phyloP scores from a whole-genome alignment of 106 monocot genomes.

The Gastrodia elata region DNA sequence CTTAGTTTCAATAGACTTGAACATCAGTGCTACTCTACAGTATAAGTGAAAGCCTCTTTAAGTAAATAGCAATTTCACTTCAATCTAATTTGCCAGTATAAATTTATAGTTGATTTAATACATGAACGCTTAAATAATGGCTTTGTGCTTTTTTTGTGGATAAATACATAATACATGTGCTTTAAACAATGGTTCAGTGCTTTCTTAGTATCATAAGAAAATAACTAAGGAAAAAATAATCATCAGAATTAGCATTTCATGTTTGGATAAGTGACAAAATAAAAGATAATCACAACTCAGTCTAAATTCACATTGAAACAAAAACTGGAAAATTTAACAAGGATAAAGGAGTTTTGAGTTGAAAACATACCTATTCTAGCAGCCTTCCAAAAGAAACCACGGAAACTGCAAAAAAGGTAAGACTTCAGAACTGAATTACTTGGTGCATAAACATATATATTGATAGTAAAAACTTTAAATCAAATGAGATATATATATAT shows the following conservation, averaged over 20 bases:
- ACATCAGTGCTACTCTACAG: too few relatives aligned
- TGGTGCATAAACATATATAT: neutral
- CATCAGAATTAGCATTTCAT: neutral
- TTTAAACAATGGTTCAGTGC: too few relatives aligned
- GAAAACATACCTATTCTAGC: slow-evolving; percentile 57
- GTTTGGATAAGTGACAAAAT: neutral
- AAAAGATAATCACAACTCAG: neutral
- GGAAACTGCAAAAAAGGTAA: slow-evolving; percentile 26
- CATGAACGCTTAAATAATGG: neutral
- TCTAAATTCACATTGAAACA: neutral
- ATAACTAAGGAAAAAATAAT: neutral
- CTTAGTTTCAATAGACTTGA: neutral
- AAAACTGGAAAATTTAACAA: neutral
- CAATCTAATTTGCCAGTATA: neutral
- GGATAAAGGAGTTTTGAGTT: neutral
- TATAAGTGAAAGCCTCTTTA: neutral
- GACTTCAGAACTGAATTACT: neutral
- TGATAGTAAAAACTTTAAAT: neutral
- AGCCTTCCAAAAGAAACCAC: slow-evolving; percentile 74
- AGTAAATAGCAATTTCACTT: neutral
- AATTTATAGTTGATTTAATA: neutral
- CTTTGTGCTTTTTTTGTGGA: neutral
- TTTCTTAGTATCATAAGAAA: neutral
- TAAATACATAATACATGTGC: too few relatives aligned
- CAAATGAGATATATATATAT: neutral